Evolutionary conservation across 345 rosid genomes (phyloP).

Genomic region (Ceriops decandra): DNA sequence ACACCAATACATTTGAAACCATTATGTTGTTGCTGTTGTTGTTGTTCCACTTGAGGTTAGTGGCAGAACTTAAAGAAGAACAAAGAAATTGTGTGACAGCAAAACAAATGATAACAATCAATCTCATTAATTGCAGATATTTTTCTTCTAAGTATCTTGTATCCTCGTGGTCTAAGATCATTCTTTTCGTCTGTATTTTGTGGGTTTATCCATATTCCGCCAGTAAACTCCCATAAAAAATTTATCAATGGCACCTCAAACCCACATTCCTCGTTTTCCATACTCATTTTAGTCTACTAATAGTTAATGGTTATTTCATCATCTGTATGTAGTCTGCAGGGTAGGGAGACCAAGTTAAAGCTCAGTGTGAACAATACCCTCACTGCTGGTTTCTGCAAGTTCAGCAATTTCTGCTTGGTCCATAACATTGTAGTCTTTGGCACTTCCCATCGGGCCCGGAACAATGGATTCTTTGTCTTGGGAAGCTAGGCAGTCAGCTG

Average conservation of each 20-base stretch:
- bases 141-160: too few relatives aligned
- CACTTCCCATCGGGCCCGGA: background rate
- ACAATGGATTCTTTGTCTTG: conserved; percentile 41
- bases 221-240: background rate
- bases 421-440: background rate
- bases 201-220: background rate
- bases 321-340: background rate
- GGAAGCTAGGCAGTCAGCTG: conserved; percentile 81
- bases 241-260: background rate
- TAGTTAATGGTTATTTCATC: too few relatives aligned
- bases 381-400: conserved; percentile 16
- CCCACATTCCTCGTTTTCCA: background rate
- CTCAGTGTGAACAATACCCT: conserved; percentile 52
- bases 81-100: too few relatives aligned
- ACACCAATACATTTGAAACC: too few relatives aligned
- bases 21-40: too few relatives aligned
- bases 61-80: too few relatives aligned
- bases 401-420: conserved; percentile 9
- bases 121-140: background rate
- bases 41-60: too few relatives aligned
- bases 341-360: conserved; percentile 32
- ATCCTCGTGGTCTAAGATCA: background rate
- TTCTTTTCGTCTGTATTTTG: background rate
- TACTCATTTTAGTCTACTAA: background rate
- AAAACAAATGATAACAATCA: background rate